Conservation (phyloP, 139 green algal species). For the Chlorella sp. region DNA sequence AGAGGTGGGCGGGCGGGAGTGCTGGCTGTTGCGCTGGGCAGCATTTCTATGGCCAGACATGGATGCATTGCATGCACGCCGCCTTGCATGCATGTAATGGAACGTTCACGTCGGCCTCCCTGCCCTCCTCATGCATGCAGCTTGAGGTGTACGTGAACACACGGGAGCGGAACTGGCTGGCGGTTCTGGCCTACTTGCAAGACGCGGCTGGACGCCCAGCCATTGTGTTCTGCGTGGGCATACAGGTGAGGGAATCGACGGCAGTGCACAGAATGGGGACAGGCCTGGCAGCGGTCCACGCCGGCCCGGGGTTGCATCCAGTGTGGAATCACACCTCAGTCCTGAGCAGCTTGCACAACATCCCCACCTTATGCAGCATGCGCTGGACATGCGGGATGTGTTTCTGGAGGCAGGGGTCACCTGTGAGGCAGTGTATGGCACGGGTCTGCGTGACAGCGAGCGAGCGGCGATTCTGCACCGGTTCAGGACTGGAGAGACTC, state of each 20-base stretch:
- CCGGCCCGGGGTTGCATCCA: not conserved
- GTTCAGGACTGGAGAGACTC: slow-evolving; percentile 16
- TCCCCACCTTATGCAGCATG: slow-evolving; percentile 13
- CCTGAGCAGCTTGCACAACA: no score
- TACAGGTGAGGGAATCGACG: not conserved
- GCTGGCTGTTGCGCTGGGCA: no score
- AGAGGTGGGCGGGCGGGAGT: no score
- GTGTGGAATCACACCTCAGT: no score
- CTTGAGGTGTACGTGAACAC: slow-evolving; percentile 11
- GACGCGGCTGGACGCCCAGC: not conserved
- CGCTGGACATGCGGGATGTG: not conserved
- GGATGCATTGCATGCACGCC: no score
- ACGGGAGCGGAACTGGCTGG: slow-evolving; percentile 22
- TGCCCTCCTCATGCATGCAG: no score
- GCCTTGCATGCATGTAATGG: no score
- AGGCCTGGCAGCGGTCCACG: not conserved
- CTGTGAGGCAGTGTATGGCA: slow-evolving; percentile 19
- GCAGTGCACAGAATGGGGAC: no score
- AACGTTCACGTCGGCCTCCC: no score
- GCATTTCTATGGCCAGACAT: no score
- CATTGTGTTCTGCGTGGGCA: slow-evolving; percentile 39
- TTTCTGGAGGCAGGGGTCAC: slow-evolving; percentile 27
- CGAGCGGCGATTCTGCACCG: slow-evolving; percentile 1
- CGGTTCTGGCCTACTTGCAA: slow-evolving; percentile 9
- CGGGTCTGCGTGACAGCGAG: not conserved